phyloP scores from a whole-genome alignment of 2,329 filamentous ascomycete species.

The Gaeumannomyces tritici region DNA sequence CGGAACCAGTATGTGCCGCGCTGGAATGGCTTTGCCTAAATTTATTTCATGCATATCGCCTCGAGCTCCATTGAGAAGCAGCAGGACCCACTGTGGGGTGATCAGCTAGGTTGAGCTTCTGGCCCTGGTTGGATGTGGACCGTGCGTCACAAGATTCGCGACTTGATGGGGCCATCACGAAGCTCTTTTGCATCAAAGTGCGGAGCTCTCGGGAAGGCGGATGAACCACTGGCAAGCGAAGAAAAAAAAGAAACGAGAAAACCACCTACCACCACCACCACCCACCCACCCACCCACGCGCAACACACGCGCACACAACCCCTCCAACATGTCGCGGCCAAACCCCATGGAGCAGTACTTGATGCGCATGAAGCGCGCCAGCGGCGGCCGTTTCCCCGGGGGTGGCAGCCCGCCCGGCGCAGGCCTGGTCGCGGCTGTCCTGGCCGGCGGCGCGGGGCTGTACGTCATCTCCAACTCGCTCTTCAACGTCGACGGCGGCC shows the following conservation, averaged over 20 bases:
- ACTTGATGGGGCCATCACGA: background rate
- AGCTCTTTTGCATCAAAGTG: background rate
- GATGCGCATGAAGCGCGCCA: slow-evolving; percentile 32
- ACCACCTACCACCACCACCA: background rate
- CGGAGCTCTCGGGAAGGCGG: background rate
- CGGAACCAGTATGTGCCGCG: background rate
- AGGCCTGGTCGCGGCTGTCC: slow-evolving; percentile 29
- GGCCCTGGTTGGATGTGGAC: background rate
- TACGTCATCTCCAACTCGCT: slow-evolving; percentile 50
- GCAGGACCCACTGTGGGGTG: background rate
- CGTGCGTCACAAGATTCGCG: background rate
- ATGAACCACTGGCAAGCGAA: too few species aligned
- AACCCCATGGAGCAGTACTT: slow-evolving; percentile 40
- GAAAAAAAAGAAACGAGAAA: background rate
- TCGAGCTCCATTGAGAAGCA: too few species aligned
- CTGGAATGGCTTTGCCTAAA: background rate
- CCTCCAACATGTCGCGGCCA: slow-evolving; percentile 21
- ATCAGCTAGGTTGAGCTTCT: background rate
- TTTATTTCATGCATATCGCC: background rate
- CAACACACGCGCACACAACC: background rate
- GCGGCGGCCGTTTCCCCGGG: slow-evolving; percentile 20
- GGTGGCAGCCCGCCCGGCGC: slow-evolving; percentile 17
- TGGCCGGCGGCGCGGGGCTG: slow-evolving; percentile 37
- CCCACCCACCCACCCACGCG: background rate
- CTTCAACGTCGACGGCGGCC: slow-evolving; percentile 91